Conservation (phyloP, 2,329 filamentous ascomycete species). For the Pseudogymnoascus sp. region DNA sequence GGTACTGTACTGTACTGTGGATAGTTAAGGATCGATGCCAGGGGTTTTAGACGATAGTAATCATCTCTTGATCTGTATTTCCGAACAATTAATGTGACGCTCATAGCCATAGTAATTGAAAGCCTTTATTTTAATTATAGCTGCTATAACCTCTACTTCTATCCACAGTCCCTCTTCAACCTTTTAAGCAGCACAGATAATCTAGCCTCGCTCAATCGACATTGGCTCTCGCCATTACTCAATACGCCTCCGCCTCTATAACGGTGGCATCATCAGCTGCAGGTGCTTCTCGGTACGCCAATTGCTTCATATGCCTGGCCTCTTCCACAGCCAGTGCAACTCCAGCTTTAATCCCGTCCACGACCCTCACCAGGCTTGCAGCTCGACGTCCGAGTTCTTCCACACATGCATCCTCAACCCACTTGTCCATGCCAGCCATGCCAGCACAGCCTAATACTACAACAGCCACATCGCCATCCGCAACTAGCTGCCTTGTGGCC, state of each 20-base stretch:
- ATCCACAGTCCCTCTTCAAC: too few species aligned
- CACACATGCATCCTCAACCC: conserved; percentile 63
- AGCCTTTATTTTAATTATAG: too few species aligned
- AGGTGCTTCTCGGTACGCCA: neutral
- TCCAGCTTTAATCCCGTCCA: conserved; percentile 75
- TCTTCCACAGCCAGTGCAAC: conserved; percentile 32
- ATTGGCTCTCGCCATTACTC: neutral
- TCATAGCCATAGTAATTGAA: too few species aligned
- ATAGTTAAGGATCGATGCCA: too few species aligned
- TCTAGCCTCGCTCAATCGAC: neutral
- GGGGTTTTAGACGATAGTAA: too few species aligned
- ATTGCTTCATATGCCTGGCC: neutral
- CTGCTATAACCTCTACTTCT: too few species aligned
- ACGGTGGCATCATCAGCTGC: neutral
- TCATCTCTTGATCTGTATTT: too few species aligned
- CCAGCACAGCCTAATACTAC: conserved; percentile 85
- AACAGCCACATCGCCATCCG: conserved; percentile 51
- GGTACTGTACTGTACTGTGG: too few species aligned
- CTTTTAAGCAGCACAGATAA: neutral
- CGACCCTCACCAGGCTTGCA: conserved; percentile 56
- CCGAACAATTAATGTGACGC: too few species aligned
- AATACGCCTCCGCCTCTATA: neutral
- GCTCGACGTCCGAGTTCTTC: conserved; percentile 56
- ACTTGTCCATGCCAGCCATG: conserved; percentile 78
- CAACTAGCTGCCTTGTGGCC: conserved; percentile 62